These are phyloP conservation scores for Shiraia sp. DNA, from an alignment of 2,329 filamentous ascomycete genomes.

Conservation along the genomic window DNA sequence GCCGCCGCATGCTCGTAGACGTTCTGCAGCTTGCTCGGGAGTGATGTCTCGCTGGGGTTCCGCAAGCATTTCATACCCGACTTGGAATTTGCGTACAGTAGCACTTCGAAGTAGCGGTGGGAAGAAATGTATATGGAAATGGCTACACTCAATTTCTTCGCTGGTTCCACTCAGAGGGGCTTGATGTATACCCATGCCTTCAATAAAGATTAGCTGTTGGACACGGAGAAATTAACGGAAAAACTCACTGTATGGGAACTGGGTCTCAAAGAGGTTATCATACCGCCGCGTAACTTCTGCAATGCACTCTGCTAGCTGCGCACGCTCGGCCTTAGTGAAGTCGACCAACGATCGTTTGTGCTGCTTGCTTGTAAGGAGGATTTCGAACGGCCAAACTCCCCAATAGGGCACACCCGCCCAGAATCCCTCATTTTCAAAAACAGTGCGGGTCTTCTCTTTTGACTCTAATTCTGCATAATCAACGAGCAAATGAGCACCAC, in stretches of 20 bases:
- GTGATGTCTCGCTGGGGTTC: conserved; percentile 99
- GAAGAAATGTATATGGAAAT: conserved; percentile 98
- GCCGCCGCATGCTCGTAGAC: conserved; percentile 75
- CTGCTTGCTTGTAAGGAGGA: conserved; percentile 81
- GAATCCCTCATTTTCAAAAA: conserved; percentile 86
- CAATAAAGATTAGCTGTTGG: conserved; percentile 8
- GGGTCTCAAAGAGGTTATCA: conserved; percentile 96
- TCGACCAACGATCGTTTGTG: conserved; percentile 87
- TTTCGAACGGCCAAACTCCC: conserved; percentile 97
- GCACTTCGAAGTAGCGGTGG: conserved; percentile 89
- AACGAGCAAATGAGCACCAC: conserved; percentile 74
- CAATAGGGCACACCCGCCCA: conserved; percentile 94
- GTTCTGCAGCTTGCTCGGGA: conserved; percentile 87
- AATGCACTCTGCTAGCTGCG: conserved; percentile 78
- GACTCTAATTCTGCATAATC: conserved; percentile 87
- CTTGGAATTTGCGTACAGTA: conserved; percentile 92
- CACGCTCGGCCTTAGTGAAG: conserved; percentile 70
- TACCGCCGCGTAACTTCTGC: conserved; percentile 89
- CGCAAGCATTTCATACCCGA: conserved; percentile 94
- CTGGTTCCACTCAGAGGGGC: conserved; percentile 80
- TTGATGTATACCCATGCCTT: conserved; percentile 91
- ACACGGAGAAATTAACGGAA: neutral
- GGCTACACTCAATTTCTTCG: conserved; percentile 84
- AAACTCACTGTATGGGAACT: conserved; percentile 86
- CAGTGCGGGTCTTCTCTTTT: conserved; percentile 79